Percentiles rank a stretch among this genome's conserved stretches.
phyloP scores from a whole-genome alignment of 305 asterid species.

The Fraxinus platypoda region DNA sequence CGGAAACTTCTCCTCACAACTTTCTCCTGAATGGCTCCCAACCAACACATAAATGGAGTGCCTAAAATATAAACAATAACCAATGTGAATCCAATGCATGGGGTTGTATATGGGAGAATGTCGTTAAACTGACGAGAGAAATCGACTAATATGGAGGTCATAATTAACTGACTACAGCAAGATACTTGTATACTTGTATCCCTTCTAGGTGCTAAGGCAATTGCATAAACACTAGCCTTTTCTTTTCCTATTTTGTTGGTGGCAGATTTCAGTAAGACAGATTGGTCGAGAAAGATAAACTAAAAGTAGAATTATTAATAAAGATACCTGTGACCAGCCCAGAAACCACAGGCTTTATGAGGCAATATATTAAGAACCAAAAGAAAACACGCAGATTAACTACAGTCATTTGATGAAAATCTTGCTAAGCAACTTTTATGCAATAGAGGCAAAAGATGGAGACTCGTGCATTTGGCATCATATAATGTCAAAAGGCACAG shows the following conservation, averaged over 20 bases:
- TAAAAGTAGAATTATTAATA: neutral
- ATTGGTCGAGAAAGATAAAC: neutral
- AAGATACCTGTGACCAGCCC: neutral
- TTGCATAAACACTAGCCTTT: neutral
- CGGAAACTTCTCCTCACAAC: constrained; percentile 51
- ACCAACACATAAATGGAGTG: constrained; percentile 37
- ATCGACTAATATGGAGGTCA: neutral
- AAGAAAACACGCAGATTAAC: neutral
- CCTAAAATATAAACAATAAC: constrained; percentile 40
- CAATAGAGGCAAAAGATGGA: neutral
- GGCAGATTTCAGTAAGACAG: neutral
- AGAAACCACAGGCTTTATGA: neutral
- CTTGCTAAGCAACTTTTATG: neutral
- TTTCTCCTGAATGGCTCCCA: constrained; percentile 49
- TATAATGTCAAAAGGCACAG: neutral
- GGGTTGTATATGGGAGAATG: neutral
- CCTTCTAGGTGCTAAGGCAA: neutral
- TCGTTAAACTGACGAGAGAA: neutral
- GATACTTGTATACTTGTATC: neutral
- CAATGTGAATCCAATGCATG: constrained; percentile 13
- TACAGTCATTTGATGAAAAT: neutral
- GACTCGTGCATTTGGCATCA: neutral
- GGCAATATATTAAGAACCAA: neutral
- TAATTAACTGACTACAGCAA: neutral
- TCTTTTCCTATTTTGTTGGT: neutral